These are phyloP conservation scores for Kwoniella sp. DNA, from an alignment of 768 basidiomycete species.

Conservation along the genomic window DNA sequence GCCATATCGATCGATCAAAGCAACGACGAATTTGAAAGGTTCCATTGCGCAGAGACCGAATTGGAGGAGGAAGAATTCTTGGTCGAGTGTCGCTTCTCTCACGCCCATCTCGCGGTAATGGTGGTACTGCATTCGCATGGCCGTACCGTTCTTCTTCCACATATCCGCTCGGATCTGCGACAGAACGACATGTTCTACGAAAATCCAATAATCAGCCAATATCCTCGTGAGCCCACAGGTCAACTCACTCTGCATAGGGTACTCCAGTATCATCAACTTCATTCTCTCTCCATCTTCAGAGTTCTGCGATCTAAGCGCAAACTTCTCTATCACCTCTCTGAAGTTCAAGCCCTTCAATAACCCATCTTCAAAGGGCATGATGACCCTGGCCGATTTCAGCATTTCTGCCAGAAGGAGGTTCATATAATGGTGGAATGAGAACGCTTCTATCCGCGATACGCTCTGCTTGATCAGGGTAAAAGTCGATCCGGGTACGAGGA, in stretches of 20 bases:
- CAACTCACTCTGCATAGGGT: conserved; percentile 77
- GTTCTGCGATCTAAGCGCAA: conserved; percentile 45
- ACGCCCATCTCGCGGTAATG: conserved; percentile 97
- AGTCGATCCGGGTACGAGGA: conserved; percentile 27
- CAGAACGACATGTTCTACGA: conserved; percentile 35
- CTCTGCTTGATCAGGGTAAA: conserved; percentile 30
- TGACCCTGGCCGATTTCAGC: conserved; percentile 24
- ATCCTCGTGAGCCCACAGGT: no score
- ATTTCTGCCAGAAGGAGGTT: conserved; percentile 40
- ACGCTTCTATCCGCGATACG: conserved; percentile 29
- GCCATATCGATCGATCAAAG: conserved; percentile 86
- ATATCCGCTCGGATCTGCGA: conserved; percentile 92
- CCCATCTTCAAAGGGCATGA: conserved; percentile 13
- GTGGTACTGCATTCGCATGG: conserved; percentile 87
- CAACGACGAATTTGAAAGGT: conserved; percentile 76
- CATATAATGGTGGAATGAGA: conserved; percentile 48
- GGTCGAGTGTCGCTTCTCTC: conserved; percentile 93
- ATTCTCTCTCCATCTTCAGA: conserved; percentile 68
- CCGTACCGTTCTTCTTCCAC: conserved; percentile 97
- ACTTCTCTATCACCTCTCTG: conserved; percentile 20
- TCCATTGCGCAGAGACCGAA: conserved; percentile 74
- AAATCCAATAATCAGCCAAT: no score
- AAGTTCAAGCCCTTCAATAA: conserved; percentile 16
- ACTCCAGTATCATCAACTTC: conserved; percentile 78
- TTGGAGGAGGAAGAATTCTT: conserved; percentile 89